These are phyloP conservation scores for Pontederia paniculata DNA, from an alignment of 176 grass and related monocot genomes.

Conservation along the genomic window DNA sequence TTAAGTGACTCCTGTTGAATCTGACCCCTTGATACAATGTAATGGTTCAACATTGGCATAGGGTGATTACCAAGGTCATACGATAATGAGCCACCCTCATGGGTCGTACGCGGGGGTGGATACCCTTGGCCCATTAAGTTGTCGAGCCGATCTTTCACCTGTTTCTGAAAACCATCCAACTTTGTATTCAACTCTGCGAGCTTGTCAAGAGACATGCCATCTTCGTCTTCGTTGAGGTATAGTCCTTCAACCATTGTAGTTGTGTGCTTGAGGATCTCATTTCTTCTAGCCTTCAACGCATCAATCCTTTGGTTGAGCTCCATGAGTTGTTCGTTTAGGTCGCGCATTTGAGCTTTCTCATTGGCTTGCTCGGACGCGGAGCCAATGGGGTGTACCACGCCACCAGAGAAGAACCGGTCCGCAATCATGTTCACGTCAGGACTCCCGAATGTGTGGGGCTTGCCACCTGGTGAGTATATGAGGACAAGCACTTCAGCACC, in stretches of 20 bases:
- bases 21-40: too few relatives aligned
- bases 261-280: neutral
- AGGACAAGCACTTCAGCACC: conserved; percentile 22
- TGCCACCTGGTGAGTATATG: conserved; percentile 21
- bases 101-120: too few relatives aligned
- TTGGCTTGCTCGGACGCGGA: neutral
- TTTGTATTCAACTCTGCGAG: conserved; percentile 8
- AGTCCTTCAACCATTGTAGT: neutral
- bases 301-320: neutral
- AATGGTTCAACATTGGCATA: too few relatives aligned
- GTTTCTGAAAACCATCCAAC: neutral
- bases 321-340: neutral
- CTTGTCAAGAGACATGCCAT: conserved; percentile 15
- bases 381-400: neutral
- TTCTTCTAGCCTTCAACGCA: too few relatives aligned
- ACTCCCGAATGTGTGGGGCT: conserved; percentile 23
- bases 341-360: neutral
- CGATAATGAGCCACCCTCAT: too few relatives aligned
- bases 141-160: conserved; percentile 15
- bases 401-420: conserved; percentile 11
- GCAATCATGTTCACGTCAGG: conserved; percentile 6
- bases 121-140: too few relatives aligned
- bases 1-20: too few relatives aligned
- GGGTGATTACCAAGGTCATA: too few relatives aligned
- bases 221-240: conserved; percentile 4